Evolutionary conservation across 2,329 filamentous ascomycete genomes (phyloP), one percentile per base, ranked within the genome.

Genomic region (Venturia carpophila): DNA sequence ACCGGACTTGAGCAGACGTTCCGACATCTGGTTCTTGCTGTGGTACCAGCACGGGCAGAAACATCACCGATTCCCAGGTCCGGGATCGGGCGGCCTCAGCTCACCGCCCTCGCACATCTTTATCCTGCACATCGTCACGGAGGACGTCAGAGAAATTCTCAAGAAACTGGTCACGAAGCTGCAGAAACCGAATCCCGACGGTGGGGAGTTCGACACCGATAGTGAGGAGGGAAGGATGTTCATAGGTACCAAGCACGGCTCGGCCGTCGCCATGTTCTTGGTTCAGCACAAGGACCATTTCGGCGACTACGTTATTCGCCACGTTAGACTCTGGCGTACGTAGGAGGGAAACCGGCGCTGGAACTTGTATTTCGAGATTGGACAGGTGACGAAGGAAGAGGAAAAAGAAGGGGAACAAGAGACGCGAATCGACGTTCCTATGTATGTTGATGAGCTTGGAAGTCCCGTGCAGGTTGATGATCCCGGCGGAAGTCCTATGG

Each of bases 181-280:
- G 10, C 24, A 41, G 10, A 49, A 49, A 27, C 21, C 21, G 47
- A 49, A 13, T 47, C 47, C 47, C 15, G 21, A 49, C 11, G 47
- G 21, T 27, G 47, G 1, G 47, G 21, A 49, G 11, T 49, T 27
- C 11, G 47, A 27, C 47, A 1, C 47, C 21, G 47, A 49, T 21
- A 49, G 47, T 21, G 47, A 49, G 21, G 21, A 49, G 21, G 56
- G 56, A 39, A 60, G 30, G 11, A 42, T 60, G 30, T 39, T 60
- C 13, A n/a, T 60, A 42, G 56, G 56, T n/a, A 60, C 56, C 17
- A 60, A 42, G 39, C 56, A 60, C 30, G 56, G 56, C 4, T 15
- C 30, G 1, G 56, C 56, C 19, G 39, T 60, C 10, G 39, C 34
- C 21, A 39, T 21, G 19, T 60, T 60, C 30, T 39, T 60, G 11